Evolutionary conservation across 768 basidiomycete species (phyloP), one percentile per base, ranked within the genome.

Genomic region (Pholiota molesta): DNA sequence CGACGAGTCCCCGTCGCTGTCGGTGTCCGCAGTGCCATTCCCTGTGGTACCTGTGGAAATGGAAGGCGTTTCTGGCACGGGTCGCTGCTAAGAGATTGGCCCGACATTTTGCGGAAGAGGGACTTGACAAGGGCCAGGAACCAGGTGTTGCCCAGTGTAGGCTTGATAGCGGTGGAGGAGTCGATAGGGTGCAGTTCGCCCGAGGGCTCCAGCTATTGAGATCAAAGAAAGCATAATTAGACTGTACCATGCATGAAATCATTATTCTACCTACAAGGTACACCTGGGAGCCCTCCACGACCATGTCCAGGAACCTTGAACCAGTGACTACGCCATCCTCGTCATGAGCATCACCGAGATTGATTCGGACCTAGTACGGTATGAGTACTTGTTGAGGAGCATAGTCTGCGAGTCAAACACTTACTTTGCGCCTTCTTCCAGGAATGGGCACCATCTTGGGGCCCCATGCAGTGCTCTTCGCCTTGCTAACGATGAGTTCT

Each of bases 401-500:
- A n/a, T 6, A 21, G 31, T 33, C 61, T 33, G 37, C 31, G 31
- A 14, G 45, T 14, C 19, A 26, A 19, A 23, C 21, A 61, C 77
- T 29, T 62, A 90, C 93, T 81, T 93, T 95, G 68, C 88, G 84
- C 71, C 80, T 83, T 60, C 80, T 83, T 60, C 85, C 88, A 62
- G 82, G 81, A 26, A 82, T 52, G 1, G 89, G 91, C 16, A 81
- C 76, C 76, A 89, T 73, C 70, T 90, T 92, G 3, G 89, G 81
- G 11, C 94, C 94, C 93, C 94, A 96, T 7, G 94, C 94, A 11
- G 87, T 83, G 42, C 81, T 66, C 60, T 82, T 83, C n/a, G 94
- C 94, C 52, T 87, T 83, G 47, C 68, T 66, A 5, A 85, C 75
- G 66, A 90, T 84, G 44, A 75, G 71, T 37, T 88, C 85, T 40